Percentiles rank a stretch among this genome's conserved stretches.
Evolutionary conservation across 108 stramenopile species (phyloP).

Genomic region (Chaetoceros muelleri): DNA sequence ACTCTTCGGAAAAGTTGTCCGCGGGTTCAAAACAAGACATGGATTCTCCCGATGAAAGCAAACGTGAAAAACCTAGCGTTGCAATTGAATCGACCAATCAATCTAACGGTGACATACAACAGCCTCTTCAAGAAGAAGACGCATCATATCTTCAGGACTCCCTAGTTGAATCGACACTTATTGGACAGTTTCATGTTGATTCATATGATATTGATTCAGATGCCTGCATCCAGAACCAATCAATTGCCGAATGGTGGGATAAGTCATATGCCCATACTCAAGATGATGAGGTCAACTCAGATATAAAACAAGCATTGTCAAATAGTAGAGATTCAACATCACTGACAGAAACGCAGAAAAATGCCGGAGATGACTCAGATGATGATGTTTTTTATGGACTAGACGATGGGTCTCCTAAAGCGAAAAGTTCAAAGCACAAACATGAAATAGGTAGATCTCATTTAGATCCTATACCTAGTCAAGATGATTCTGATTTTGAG

Average conservation of each 20-base stretch:
- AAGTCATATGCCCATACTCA: background rate
- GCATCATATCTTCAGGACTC: no score
- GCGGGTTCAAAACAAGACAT: background rate
- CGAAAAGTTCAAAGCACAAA: background rate
- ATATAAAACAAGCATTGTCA: background rate
- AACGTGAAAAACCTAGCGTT: no score
- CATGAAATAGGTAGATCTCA: background rate
- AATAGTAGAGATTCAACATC: background rate
- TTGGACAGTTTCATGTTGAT: background rate
- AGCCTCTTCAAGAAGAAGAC: background rate
- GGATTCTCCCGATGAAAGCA: no score
- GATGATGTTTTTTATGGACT: background rate
- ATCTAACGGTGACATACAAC: background rate
- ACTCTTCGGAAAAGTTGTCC: background rate
- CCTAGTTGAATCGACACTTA: background rate
- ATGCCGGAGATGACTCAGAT: background rate
- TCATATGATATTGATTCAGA: background rate
- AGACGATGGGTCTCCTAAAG: background rate
- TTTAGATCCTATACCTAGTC: background rate
- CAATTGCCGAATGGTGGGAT: background rate
- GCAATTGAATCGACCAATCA: background rate
- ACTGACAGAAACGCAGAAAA: background rate
- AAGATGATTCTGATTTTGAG: background rate
- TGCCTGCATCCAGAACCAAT: no score
- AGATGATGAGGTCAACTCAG: background rate